phyloP scores from a whole-genome alignment of 192 early-diverging fungal genomes.

The Cladochytrium replicatum region DNA sequence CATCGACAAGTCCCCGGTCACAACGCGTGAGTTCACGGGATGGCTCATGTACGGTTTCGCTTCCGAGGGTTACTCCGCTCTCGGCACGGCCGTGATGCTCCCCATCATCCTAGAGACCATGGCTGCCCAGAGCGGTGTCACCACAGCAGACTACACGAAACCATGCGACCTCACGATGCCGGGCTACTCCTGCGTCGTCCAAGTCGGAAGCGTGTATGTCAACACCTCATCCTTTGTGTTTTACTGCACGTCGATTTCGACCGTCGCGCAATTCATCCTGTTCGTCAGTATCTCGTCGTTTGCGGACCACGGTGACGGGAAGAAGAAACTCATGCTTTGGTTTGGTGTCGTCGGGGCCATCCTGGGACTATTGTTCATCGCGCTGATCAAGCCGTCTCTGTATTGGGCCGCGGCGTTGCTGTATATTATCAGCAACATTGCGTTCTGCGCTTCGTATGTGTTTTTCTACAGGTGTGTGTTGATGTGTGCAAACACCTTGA shows the following conservation, averaged over 20 bases:
- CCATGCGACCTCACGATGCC: constrained; percentile 14
- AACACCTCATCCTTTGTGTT: constrained; percentile 20
- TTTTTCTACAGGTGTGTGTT: constrained; percentile 14
- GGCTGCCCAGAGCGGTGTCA: constrained; percentile 5
- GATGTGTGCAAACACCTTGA: no score
- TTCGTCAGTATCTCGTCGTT: constrained; percentile 23
- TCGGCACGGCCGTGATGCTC: constrained; percentile 14
- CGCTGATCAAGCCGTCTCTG: neutral
- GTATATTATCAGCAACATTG: constrained; percentile 2
- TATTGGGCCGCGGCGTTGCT: neutral
- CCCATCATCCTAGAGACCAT: constrained; percentile 20
- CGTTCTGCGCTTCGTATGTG: constrained; percentile 6
- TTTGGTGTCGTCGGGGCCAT: constrained; percentile 10
- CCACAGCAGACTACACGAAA: neutral
- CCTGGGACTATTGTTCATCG: neutral
- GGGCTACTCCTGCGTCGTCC: constrained; percentile 15
- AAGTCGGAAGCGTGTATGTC: constrained; percentile 8
- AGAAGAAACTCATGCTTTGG: constrained; percentile 15
- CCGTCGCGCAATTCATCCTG: constrained; percentile 16
- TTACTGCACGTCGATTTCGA: constrained; percentile 18
- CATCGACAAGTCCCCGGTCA: no score
- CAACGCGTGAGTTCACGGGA: no score
- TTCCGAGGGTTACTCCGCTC: no score
- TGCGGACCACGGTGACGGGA: constrained; percentile 26
- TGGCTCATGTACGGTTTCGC: no score